phyloP scores from a whole-genome alignment of 176 grass and related monocot species.

The Musa acuminata region DNA sequence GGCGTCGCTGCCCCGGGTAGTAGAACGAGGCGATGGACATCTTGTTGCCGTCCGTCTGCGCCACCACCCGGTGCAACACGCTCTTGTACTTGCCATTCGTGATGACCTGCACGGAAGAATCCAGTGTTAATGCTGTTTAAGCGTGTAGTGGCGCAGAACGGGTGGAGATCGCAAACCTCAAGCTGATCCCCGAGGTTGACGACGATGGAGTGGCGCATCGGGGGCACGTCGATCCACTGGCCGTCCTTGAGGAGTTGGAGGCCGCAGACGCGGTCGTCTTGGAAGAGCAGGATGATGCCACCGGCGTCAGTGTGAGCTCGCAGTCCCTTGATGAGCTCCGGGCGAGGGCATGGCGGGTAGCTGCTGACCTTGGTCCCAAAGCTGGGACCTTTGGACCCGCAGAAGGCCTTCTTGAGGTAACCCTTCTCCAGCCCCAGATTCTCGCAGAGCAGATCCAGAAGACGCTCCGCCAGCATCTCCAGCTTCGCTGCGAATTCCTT shows the following conservation, averaged over 20 bases:
- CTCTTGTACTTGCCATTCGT: slow-evolving; percentile 74
- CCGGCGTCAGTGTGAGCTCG: slow-evolving; percentile 75
- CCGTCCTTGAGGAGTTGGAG: slow-evolving; percentile 69
- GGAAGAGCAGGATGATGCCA: slow-evolving; percentile 81
- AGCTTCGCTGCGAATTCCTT: slow-evolving; percentile 52
- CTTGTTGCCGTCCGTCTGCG: slow-evolving; percentile 46
- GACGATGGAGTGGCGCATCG: slow-evolving; percentile 49
- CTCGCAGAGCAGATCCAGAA: slow-evolving; percentile 78
- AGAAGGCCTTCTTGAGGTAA: slow-evolving; percentile 48
- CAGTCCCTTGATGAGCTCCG: slow-evolving; percentile 68
- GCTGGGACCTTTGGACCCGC: slow-evolving; percentile 47
- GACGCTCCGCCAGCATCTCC: slow-evolving; percentile 51
- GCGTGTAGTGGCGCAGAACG: neutral
- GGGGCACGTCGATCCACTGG: slow-evolving; percentile 55
- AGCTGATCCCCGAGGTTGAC: slow-evolving; percentile 85
- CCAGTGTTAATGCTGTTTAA: neutral
- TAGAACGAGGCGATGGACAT: slow-evolving; percentile 92
- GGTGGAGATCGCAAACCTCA: slow-evolving; percentile 23
- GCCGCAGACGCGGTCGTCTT: slow-evolving; percentile 49
- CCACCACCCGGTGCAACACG: no score
- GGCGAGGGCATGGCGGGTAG: slow-evolving; percentile 74
- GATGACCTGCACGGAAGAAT: slow-evolving; percentile 35
- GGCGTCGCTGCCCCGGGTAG: slow-evolving; percentile 54
- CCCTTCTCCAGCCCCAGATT: slow-evolving; percentile 73
- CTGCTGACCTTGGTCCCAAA: slow-evolving; percentile 77